Base-by-base conservation (phyloP, 495 filamentous ascomycete genomes). In the Stereocaulon alpinum region DNA sequence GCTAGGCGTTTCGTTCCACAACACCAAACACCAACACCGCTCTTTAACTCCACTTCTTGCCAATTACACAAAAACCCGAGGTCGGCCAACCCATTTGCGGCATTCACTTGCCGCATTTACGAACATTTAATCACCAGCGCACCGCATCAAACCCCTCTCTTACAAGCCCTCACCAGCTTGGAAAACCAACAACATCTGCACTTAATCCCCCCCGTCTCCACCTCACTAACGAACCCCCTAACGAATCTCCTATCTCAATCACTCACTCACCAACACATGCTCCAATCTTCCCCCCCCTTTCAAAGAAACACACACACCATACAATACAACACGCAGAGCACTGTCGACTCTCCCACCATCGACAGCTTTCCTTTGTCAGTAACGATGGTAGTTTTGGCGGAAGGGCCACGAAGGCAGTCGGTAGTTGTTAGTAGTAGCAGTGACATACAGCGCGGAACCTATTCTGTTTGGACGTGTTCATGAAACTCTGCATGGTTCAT, bases 1-100 rank as follows among this genome's bases (percentile, higher is more conserved):
- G 60, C 60, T 60, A 29, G 58, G 63, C 61, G 57, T 55, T 54
- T 53, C 30, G 47, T 50, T 50, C n/a, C 24, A 20, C n/a, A n/a
- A 14, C 1, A n/a, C n/a, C 34, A 18, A 27, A 65, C 67, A 53
- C 65, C 63, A 63, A 62, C 66, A 67, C 51, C 63, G 64, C 61
- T 59, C 66, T 47, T 64, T 60, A 56, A 68, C 65, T 70, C 69
- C 67, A 60, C 61, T 74, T 75, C 72, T 69, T 61, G 52, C 61
- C 64, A 61, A 56, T 24, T 24, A 24, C 24, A 51, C 32, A 37
- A 4, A 22, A 40, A 51, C 34, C 54, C 64, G 75, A 76, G 73
- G 74, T 72, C 73, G 75, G 76, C 74, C 74, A 64, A 66, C 49
- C 63, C 61, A 53, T 70, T 66, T 63, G 48, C 48, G 42, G 56